phyloP scores from a whole-genome alignment of 345 rosid species.

The Gossypium thurberi region DNA sequence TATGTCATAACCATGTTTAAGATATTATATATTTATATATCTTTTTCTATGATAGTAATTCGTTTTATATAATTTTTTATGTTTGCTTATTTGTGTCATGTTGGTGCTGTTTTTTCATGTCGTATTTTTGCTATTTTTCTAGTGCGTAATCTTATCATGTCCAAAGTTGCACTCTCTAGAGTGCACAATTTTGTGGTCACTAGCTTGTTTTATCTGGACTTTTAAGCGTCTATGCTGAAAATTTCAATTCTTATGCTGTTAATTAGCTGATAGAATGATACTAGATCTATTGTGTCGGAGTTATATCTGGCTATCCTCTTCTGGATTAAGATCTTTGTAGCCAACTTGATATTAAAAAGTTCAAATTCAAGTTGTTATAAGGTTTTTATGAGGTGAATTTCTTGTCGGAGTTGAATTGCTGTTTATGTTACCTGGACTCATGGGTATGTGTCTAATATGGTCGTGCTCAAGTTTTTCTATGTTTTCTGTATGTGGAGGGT shows the following conservation, averaged over 20 bases:
- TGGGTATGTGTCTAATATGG: neutral
- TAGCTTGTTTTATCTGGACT: neutral
- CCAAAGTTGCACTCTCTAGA: neutral
- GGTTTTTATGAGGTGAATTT: conserved; percentile 1
- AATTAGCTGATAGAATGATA: neutral
- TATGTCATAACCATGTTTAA: neutral
- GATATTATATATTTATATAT: neutral
- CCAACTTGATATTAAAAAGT: neutral
- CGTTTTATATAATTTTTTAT: neutral
- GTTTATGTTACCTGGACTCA: neutral
- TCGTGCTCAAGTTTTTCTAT: neutral
- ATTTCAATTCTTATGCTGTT: neutral
- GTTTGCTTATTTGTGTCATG: neutral
- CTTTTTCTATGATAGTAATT: neutral
- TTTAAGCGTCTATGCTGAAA: neutral
- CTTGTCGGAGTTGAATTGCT: neutral
- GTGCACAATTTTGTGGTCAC: neutral
- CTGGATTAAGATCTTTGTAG: neutral
- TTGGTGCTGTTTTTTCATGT: neutral
- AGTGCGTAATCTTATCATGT: neutral
- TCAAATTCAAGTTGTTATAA: neutral
- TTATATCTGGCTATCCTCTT: neutral
- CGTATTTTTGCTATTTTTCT: too few relatives aligned
- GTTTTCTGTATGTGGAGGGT: neutral
- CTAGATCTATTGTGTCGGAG: neutral